A percentile compares a stretch with the other conserved stretches of the same genome.
Conservation (phyloP, 371 early-diverging fungal genomes). For the Mortierella sp. region DNA sequence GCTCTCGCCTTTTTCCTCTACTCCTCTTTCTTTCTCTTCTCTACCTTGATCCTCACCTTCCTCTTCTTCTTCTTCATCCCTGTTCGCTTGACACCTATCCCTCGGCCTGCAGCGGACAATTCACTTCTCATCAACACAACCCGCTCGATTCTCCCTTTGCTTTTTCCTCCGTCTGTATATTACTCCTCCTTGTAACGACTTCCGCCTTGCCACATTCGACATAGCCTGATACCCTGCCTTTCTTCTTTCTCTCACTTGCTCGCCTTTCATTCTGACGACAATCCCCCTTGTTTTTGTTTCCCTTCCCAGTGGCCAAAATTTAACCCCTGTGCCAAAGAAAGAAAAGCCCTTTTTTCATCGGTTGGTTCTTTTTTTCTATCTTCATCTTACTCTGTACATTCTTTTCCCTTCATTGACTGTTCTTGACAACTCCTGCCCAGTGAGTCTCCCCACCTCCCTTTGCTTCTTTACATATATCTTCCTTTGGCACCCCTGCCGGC, state of each 20-base stretch:
- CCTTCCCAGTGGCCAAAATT: not conserved
- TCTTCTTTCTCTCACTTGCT: not conserved
- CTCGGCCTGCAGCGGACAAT: not conserved
- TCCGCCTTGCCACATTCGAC: not conserved
- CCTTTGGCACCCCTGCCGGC: not conserved
- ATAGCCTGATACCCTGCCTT: not conserved
- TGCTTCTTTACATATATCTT: not conserved
- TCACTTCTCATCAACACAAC: not conserved
- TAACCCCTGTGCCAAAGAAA: not conserved
- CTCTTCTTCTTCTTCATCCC: conserved; percentile 2
- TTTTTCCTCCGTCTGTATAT: not conserved
- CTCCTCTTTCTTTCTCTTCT: not conserved
- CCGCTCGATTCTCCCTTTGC: not conserved
- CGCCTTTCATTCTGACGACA: conserved; percentile 12
- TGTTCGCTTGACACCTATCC: not conserved
- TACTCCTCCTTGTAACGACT: not conserved
- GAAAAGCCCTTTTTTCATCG: not conserved
- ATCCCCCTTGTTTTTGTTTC: not conserved
- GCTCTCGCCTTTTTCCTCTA: not conserved
- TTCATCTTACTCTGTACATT: conserved; percentile 1
- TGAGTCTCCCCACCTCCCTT: not conserved
- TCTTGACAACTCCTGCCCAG: not conserved
- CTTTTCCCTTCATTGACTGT: not conserved
- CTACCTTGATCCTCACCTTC: not conserved
- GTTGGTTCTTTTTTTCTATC: not conserved